Evolutionary conservation across 345 rosid genomes (phyloP).

Genomic region (Moringa oleifera): DNA sequence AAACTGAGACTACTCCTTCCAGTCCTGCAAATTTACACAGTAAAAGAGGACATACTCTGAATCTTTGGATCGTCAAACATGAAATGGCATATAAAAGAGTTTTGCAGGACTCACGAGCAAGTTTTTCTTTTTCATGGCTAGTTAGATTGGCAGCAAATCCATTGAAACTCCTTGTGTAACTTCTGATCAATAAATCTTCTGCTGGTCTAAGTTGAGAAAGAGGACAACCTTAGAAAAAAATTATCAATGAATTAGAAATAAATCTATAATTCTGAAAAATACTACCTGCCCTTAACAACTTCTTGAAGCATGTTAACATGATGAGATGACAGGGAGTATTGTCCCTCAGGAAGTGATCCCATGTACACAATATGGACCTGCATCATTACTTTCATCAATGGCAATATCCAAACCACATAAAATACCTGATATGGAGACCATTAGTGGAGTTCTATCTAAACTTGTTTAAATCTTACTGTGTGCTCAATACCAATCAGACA

Average conservation of each 20-base stretch:
- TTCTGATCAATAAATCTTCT: slow-evolving; percentile 10
- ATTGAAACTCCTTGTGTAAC: slow-evolving; percentile 15
- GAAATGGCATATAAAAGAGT: too few species aligned
- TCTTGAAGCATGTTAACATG: neutral
- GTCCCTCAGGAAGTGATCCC: neutral
- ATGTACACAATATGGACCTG: neutral
- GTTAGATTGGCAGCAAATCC: slow-evolving; percentile 20
- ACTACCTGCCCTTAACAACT: neutral
- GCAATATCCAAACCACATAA: neutral
- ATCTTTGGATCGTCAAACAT: too few species aligned
- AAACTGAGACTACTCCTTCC: slow-evolving; percentile 15
- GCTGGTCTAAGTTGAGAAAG: slow-evolving; percentile 4
- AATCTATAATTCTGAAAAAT: neutral
- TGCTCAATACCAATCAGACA: too few species aligned
- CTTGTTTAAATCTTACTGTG: too few species aligned
- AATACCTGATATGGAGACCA: neutral
- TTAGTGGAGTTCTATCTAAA: neutral
- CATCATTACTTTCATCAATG: too few species aligned
- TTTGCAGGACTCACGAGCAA: slow-evolving; percentile 5
- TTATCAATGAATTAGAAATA: neutral
- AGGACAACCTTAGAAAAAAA: too few species aligned
- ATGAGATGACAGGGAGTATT: neutral
- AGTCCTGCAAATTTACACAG: slow-evolving; percentile 8
- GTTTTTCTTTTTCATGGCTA: neutral
- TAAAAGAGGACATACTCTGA: too few species aligned